Evolutionary conservation across 371 early-diverging fungal species (phyloP).

Genomic region (Mortierella sp.): DNA sequence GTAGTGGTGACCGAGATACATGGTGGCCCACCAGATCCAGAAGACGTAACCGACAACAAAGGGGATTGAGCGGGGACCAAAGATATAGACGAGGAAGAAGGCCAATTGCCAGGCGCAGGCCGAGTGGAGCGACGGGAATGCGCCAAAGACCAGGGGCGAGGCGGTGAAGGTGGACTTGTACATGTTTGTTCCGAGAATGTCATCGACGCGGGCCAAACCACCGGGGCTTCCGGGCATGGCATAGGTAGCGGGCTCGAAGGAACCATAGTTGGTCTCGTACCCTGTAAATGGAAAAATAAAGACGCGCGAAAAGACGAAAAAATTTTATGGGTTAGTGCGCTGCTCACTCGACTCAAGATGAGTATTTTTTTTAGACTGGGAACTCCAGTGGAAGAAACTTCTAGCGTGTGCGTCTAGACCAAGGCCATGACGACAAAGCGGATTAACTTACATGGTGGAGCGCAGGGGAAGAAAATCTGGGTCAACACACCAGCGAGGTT

Average conservation of each 20-base stretch:
- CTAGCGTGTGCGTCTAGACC: background rate
- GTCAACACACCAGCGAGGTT: constrained; percentile 79
- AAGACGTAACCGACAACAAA: constrained; percentile 67
- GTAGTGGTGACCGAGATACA: constrained; percentile 85
- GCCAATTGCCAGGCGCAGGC: constrained; percentile 79
- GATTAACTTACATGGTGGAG: constrained; percentile 80
- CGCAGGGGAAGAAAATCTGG: constrained; percentile 78
- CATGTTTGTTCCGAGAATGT: constrained; percentile 73
- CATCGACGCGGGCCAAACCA: constrained; percentile 79
- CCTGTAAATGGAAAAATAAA: constrained; percentile 55
- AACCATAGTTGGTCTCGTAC: constrained; percentile 74
- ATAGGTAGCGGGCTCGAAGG: constrained; percentile 73
- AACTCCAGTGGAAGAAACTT: background rate
- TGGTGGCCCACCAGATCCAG: constrained; percentile 86
- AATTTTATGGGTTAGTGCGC: background rate
- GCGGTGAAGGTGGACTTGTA: constrained; percentile 77
- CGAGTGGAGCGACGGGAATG: constrained; percentile 83
- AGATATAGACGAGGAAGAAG: constrained; percentile 66
- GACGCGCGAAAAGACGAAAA: background rate
- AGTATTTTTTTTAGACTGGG: background rate
- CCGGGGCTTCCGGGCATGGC: constrained; percentile 81
- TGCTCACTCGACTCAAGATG: background rate
- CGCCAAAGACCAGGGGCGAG: constrained; percentile 86
- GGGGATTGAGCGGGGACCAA: constrained; percentile 67
- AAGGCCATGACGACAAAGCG: background rate